phyloP scores from a whole-genome alignment of 1,139 yeast genomes.

The Casaregolazyma suthepensis region DNA sequence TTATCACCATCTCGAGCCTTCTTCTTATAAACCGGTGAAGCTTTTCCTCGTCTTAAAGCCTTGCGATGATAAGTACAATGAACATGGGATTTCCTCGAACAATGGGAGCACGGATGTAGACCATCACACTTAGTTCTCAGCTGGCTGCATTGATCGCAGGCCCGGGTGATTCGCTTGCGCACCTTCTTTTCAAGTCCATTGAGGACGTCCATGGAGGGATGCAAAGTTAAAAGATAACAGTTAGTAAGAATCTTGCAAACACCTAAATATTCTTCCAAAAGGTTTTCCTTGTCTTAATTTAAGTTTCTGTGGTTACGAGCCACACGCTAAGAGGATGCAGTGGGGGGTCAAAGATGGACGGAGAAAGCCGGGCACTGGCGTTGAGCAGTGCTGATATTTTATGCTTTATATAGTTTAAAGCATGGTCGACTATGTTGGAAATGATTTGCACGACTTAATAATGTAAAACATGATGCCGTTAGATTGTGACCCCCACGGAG shows the following conservation, averaged over 20 bases:
- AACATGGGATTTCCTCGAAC: slow-evolving; percentile 25
- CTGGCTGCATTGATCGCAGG: slow-evolving; percentile 39
- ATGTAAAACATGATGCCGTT: too few relatives aligned
- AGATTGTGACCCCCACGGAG: neutral
- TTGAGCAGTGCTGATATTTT: too few relatives aligned
- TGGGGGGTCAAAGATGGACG: too few relatives aligned
- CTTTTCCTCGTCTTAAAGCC: slow-evolving; percentile 39
- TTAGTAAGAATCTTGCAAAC: too few relatives aligned
- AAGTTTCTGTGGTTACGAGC: too few relatives aligned
- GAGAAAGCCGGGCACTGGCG: too few relatives aligned
- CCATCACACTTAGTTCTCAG: slow-evolving; percentile 40
- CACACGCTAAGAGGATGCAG: too few relatives aligned
- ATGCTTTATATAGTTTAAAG: too few relatives aligned
- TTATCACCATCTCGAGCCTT: neutral
- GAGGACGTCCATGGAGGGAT: neutral
- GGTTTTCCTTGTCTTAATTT: too few relatives aligned
- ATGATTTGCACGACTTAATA: neutral
- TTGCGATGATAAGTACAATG: slow-evolving; percentile 35
- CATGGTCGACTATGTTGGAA: too few relatives aligned
- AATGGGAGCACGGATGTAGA: slow-evolving; percentile 35
- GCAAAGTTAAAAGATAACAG: too few relatives aligned
- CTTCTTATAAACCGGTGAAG: slow-evolving; percentile 24
- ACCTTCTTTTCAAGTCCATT: neutral
- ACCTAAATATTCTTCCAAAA: too few relatives aligned
- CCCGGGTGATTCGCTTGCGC: slow-evolving; percentile 21